These are phyloP conservation scores for Teratosphaeria destructans DNA, from an alignment of 2,329 filamentous ascomycete species.

Conservation along the genomic window DNA sequence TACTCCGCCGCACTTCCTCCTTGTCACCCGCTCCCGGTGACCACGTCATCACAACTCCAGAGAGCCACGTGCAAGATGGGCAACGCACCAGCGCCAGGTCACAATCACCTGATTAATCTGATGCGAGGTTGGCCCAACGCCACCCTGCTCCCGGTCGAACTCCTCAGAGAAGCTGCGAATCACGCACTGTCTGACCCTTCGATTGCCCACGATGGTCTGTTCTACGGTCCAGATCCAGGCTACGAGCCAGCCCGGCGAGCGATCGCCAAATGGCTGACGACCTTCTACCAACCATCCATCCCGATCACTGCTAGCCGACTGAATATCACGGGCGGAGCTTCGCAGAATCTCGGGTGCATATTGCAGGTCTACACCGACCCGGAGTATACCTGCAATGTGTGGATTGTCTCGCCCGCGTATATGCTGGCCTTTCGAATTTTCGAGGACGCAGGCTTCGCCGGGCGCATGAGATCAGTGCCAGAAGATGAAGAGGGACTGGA, in stretches of 20 bases:
- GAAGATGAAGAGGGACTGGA: slow-evolving; percentile 73
- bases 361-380: slow-evolving; percentile 75
- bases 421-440: slow-evolving; percentile 80
- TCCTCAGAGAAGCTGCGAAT: slow-evolving; percentile 52
- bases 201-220: slow-evolving; percentile 53
- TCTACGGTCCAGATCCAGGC: slow-evolving; percentile 72
- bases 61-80: background rate
- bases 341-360: slow-evolving; percentile 68
- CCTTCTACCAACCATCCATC: slow-evolving; percentile 44
- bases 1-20: background rate
- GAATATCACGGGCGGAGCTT: slow-evolving; percentile 75
- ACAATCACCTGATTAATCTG: slow-evolving; percentile 46
- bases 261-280: slow-evolving; percentile 59
- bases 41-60: background rate
- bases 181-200: slow-evolving; percentile 50
- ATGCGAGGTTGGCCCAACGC: slow-evolving; percentile 58
- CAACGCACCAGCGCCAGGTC: background rate
- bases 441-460: slow-evolving; percentile 62
- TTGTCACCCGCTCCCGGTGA: background rate
- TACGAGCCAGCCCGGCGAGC: slow-evolving; percentile 57
- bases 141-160: slow-evolving; percentile 53
- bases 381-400: slow-evolving; percentile 60
- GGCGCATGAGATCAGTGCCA: slow-evolving; percentile 56
- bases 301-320: slow-evolving; percentile 49
- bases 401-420: slow-evolving; percentile 75